These are phyloP conservation scores for Yamadazyma triangularis DNA, from an alignment of 1,139 yeast genomes.

Conservation along the genomic window DNA sequence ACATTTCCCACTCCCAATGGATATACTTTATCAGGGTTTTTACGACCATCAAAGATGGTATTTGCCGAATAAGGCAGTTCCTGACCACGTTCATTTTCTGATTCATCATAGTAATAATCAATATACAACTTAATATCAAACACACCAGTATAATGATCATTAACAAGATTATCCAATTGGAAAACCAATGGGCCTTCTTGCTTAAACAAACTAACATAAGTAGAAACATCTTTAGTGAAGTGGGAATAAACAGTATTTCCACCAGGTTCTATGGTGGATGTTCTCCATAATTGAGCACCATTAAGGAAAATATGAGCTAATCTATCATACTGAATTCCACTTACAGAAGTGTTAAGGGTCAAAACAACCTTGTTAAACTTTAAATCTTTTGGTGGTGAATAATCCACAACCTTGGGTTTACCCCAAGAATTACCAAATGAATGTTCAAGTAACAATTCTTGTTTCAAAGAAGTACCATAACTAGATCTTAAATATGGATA, in stretches of 20 bases:
- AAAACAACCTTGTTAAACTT: slow-evolving; percentile 59
- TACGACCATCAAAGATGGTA: background rate
- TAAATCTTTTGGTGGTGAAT: slow-evolving; percentile 17
- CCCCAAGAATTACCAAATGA: slow-evolving; percentile 38
- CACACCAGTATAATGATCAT: slow-evolving; percentile 53
- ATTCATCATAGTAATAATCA: slow-evolving; percentile 29
- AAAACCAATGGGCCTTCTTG: slow-evolving; percentile 34
- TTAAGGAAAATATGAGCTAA: slow-evolving; percentile 65
- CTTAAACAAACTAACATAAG: slow-evolving; percentile 50
- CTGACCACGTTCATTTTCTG: background rate
- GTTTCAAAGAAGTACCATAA: slow-evolving; percentile 27
- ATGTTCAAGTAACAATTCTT: slow-evolving; percentile 25
- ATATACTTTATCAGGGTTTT: slow-evolving; percentile 5
- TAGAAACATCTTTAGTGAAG: slow-evolving; percentile 61
- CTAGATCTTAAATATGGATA: slow-evolving; percentile 23
- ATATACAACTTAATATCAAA: slow-evolving; percentile 53
- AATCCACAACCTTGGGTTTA: slow-evolving; percentile 22
- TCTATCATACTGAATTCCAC: slow-evolving; percentile 74
- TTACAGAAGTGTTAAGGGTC: slow-evolving; percentile 52
- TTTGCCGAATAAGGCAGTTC: slow-evolving; percentile 1
- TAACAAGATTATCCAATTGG: slow-evolving; percentile 64
- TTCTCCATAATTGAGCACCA: slow-evolving; percentile 75
- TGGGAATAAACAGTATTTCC: slow-evolving; percentile 41
- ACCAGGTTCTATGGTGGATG: slow-evolving; percentile 81
- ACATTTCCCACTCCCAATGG: slow-evolving; percentile 15